Evolutionary conservation across 331 rosid species (phyloP), one percentile per base, ranked within the genome.

Genomic region (Spiraea crenata): DNA sequence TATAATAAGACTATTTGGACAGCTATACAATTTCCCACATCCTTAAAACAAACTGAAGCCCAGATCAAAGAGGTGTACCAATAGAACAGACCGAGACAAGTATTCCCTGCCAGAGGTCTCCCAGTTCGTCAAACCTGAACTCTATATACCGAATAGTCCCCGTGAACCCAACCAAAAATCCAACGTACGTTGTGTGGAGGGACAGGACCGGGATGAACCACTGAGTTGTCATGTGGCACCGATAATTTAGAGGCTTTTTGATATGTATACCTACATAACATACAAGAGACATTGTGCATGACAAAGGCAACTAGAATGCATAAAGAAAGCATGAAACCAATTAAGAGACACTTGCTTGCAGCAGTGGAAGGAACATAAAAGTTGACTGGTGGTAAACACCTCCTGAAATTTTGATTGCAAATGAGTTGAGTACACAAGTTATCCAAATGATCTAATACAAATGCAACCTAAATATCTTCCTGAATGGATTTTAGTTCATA

Each of bases 51-150:
- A 54, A 81, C 55, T 49, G 63, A 56, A 56, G 44, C 44, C 48
- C n/a, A 65, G 37, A 17, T 35, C 66, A 65, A 47, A 60, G 69
- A 61, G 70, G 75, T 19, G 40, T 89, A 95, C 98, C 99, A 44
- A 95, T 82, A 71, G 95, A 79, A 67, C 71, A 69, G 54, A 89
- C 82, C 52, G 99, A 84, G 66, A 89, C 81, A 69, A 91, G 84
- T 81, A 93, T 85, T 80, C 99, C 99, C 62, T 86, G 86, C 97
- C 97, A 91, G 55, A 95, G 96, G 77, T 95, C 97, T 81, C 80
- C 89, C 67, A 91, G 90, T 78, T 95, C 99, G 62, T 95, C 97
- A 74, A 95, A 95, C 81, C 98, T 86, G 88, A 95, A 91, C 71
- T 95, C 96, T 76, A 95, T 80, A 79, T 95, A 98, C 76, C 77